Base-by-base conservation (phyloP, 139 green algal species). In the Micractinium sp. region DNA sequence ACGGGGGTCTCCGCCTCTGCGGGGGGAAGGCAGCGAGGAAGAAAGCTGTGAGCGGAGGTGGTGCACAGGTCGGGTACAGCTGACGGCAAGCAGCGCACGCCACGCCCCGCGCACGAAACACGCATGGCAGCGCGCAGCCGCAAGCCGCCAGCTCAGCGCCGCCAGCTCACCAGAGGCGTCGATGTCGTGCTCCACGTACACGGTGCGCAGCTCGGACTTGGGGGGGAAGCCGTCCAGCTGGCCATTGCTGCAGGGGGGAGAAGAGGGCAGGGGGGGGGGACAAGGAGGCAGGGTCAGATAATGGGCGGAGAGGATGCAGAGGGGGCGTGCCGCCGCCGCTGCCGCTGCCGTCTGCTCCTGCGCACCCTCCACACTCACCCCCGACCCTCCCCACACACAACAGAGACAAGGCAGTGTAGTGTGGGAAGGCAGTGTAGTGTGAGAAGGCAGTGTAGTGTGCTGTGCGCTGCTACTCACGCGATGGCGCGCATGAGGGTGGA, bases 401-500 rank as follows among this genome's bases (percentile, higher is more conserved):
- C n/a, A 16, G 63, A 12, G 18, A 23, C 63, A 71, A 71, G 2
- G 9, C 4, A 16, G 18, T 5, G 18, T 5, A 71, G 63, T 5
- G 63, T 25, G 63, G 60, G 60, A 5, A 12, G 63, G 63, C 14
- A 67, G 16, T 14, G 16, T 14, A 67, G 60, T 14, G 60, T 14
- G 60, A 16, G 60, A 16, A 16, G 60, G 60, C 14, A 67, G 16
- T 14, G 16, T 14, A 67, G 60, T 14, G 60, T 14, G 60, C n/a
- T n/a, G n/a, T n/a, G n/a, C n/a, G 63, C 2, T 71, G 20, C n/a
- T 22, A 80, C 74, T 80, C 74, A 80, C 74, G 47, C 83, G 81
- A 99, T 99, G 88, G 96, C 96, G 84, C 96, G 93, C 96, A 99
- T 98, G 33, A 99, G 96, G 27, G 96, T 99, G 31, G 96, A 97